Percentiles rank a stretch among this genome's conserved stretches.
Conservation (phyloP, 2,329 filamentous ascomycete genomes). For the Aspergillus piperis region DNA sequence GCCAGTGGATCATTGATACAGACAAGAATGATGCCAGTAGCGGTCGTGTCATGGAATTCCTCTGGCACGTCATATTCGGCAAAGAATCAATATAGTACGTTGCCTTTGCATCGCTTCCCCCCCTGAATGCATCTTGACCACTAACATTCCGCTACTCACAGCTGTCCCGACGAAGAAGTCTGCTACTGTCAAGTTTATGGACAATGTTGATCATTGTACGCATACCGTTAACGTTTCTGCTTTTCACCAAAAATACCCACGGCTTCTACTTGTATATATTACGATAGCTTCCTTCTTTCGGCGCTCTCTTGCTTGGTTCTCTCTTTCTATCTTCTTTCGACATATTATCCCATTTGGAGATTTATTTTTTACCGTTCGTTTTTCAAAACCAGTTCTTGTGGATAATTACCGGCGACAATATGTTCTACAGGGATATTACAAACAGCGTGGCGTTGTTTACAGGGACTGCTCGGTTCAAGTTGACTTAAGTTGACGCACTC, state of each 20-base stretch:
- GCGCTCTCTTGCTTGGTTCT: too few relatives aligned
- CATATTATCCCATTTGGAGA: too few relatives aligned
- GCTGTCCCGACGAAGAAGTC: slow-evolving; percentile 37
- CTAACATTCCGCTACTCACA: slow-evolving; percentile 20
- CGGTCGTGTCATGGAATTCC: slow-evolving; percentile 64
- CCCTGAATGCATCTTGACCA: not conserved
- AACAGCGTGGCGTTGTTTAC: too few relatives aligned
- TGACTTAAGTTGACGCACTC: too few relatives aligned
- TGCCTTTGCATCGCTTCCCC: not conserved
- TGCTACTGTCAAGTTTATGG: slow-evolving; percentile 43
- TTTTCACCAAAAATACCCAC: not conserved
- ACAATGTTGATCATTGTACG: slow-evolving; percentile 27
- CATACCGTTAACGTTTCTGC: not conserved
- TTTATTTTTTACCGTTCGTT: too few relatives aligned
- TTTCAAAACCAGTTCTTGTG: too few relatives aligned
- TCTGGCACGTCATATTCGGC: slow-evolving; percentile 63
- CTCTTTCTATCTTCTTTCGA: too few relatives aligned
- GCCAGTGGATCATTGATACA: slow-evolving; percentile 63
- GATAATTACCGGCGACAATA: too few relatives aligned
- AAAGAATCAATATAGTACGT: slow-evolving; percentile 44
- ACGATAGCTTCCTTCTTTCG: too few relatives aligned
- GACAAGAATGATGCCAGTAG: slow-evolving; percentile 56
- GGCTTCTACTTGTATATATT: not conserved
- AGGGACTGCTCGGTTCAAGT: too few relatives aligned
- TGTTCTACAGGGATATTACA: too few relatives aligned